Percentiles rank a stretch among this genome's conserved stretches.
Evolutionary conservation across 1,139 yeast genomes (phyloP).

Genomic region (Kluyveromyces sp.): DNA sequence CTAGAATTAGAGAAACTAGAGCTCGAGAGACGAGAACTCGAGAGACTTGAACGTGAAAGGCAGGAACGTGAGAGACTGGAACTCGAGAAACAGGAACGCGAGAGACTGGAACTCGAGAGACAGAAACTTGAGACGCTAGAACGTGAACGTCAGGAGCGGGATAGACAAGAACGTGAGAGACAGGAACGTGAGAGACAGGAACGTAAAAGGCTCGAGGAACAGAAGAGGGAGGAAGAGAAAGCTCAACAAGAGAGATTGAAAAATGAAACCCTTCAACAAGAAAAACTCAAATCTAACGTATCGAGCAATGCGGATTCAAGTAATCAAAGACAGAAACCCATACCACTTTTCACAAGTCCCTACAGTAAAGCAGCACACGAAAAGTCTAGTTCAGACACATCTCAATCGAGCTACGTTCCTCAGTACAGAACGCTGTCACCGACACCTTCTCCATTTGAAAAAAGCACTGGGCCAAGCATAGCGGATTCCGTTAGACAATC

Average conservation of each 20-base stretch:
- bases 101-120: background rate
- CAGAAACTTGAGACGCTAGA: background rate
- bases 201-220: background rate
- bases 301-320: background rate
- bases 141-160: background rate
- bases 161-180: background rate
- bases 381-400: background rate
- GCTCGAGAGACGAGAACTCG: background rate
- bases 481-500: conserved; percentile 4
- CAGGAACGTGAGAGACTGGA: background rate
- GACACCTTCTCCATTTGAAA: conserved; percentile 12
- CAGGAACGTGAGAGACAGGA: background rate
- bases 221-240: background rate
- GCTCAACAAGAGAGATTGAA: background rate
- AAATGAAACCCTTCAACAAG: background rate
- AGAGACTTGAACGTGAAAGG: background rate
- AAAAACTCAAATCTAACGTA: background rate
- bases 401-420: background rate
- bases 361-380: background rate
- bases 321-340: background rate
- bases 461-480: conserved; percentile 15
- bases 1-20: background rate
- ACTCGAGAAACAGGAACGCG: background rate
- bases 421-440: conserved; percentile 3
- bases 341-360: conserved; percentile 4